These are phyloP conservation scores for Fusarium sp. DNA, from an alignment of 2,329 filamentous ascomycete species.

Conservation along the genomic window DNA sequence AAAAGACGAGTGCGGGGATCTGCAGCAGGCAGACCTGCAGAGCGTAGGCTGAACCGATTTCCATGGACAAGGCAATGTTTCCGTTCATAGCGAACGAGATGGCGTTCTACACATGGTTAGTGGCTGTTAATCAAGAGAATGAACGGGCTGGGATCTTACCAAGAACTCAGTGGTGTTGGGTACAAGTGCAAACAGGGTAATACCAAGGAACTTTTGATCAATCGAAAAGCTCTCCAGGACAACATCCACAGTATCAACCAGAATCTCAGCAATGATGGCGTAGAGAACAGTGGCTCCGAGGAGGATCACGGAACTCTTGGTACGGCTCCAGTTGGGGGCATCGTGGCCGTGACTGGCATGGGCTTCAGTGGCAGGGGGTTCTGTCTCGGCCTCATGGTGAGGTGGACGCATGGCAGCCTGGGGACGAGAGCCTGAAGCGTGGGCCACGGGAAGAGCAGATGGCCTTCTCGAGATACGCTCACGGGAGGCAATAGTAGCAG, in stretches of 20 bases:
- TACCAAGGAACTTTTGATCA: slow-evolving; percentile 96
- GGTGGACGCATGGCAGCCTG: slow-evolving; percentile 49
- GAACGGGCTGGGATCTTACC: slow-evolving; percentile 60
- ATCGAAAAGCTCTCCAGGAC: slow-evolving; percentile 90
- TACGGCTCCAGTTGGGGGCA: slow-evolving; percentile 96
- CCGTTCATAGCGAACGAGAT: slow-evolving; percentile 99
- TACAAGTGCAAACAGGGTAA: slow-evolving; percentile 95
- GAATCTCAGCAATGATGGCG: slow-evolving; percentile 95
- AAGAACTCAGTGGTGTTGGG: slow-evolving; percentile 98
- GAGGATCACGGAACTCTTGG: slow-evolving; percentile 89
- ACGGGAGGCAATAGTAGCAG: slow-evolving; percentile 85
- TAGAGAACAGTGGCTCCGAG: slow-evolving; percentile 91
- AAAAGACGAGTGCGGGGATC: slow-evolving; percentile 91
- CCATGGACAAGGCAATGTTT: slow-evolving; percentile 98
- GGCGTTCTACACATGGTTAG: slow-evolving; percentile 73
- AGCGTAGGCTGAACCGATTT: slow-evolving; percentile 97
- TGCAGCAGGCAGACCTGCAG: slow-evolving; percentile 95
- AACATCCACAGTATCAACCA: slow-evolving; percentile 97
- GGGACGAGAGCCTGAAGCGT: slow-evolving; percentile 29
- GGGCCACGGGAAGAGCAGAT: slow-evolving; percentile 44
- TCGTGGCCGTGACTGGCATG: slow-evolving; percentile 77
- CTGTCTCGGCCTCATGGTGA: slow-evolving; percentile 36
- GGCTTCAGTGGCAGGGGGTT: slow-evolving; percentile 48
- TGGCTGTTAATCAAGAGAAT: not conserved
- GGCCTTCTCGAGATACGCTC: slow-evolving; percentile 64